These are phyloP conservation scores for Nematocida sp. DNA, from an alignment of 371 early-diverging fungal species.

Conservation along the genomic window DNA sequence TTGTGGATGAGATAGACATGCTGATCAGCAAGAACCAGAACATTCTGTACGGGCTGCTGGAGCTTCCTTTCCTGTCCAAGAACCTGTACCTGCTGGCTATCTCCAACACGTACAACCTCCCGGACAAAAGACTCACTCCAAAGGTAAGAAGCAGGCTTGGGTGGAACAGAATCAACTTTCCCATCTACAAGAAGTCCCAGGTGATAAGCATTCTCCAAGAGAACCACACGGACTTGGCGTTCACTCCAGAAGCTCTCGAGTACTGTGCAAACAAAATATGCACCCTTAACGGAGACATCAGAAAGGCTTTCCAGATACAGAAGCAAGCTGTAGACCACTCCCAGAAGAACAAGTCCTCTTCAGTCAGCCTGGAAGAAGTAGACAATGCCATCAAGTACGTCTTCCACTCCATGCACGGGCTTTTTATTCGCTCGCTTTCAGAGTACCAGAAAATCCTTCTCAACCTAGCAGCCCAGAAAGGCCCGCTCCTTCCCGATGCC, in stretches of 20 bases:
- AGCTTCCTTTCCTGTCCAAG: conserved; percentile 75
- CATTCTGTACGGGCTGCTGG: conserved; percentile 91
- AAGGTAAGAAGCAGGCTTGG: conserved; percentile 83
- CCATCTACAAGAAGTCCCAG: conserved; percentile 52
- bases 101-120: conserved; percentile 95
- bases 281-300: conserved; percentile 86
- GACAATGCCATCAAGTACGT: conserved; percentile 40
- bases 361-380: conserved; percentile 14
- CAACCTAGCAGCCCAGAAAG: conserved; percentile 37
- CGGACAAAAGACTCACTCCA: conserved; percentile 79
- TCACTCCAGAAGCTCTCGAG: conserved; percentile 72
- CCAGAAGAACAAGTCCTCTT: neutral
- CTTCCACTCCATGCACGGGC: conserved; percentile 48
- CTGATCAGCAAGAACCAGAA: conserved; percentile 79
- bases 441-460: conserved; percentile 51
- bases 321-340: conserved; percentile 61
- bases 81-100: conserved; percentile 81
- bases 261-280: conserved; percentile 84
- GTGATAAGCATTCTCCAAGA: conserved; percentile 38
- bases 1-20: conserved; percentile 92
- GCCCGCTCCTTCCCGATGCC: conserved; percentile 2
- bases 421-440: conserved; percentile 25
- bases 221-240: neutral
- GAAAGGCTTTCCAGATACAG: conserved; percentile 85
- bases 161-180: conserved; percentile 63